A percentile compares a stretch with the other conserved stretches of the same genome.
These are phyloP conservation scores for Biscogniauxia marginata DNA, from an alignment of 2,329 filamentous ascomycete species.

Conservation along the genomic window DNA sequence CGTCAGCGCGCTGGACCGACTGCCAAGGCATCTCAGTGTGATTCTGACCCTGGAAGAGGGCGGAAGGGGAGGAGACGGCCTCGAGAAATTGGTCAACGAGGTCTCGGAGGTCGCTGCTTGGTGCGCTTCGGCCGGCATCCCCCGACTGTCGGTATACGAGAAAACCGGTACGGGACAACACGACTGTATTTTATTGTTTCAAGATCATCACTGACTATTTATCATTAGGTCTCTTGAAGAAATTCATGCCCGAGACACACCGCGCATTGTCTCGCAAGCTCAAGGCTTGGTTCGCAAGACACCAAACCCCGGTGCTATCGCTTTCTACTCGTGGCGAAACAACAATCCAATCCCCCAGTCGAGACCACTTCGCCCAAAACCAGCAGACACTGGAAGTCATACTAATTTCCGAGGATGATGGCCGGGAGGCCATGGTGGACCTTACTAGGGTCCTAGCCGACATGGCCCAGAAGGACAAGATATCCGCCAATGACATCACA, in stretches of 20 bases:
- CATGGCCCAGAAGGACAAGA: conserved; percentile 89
- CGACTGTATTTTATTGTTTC: conserved; percentile 1
- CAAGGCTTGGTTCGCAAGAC: conserved; percentile 79
- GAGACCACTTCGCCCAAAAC: conserved; percentile 31
- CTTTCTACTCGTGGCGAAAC: conserved; percentile 43
- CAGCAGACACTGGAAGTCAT: conserved; percentile 58
- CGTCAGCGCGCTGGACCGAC: conserved; percentile 67
- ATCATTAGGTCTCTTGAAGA: conserved; percentile 75
- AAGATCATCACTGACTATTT: conserved; percentile 11
- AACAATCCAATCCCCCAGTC: conserved; percentile 35
- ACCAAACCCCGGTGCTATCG: conserved; percentile 67
- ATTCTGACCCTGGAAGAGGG: conserved; percentile 74
- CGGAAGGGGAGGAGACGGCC: conserved; percentile 65
- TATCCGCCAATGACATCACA: conserved; percentile 78
- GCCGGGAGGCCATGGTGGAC: conserved; percentile 90
- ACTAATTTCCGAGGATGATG: conserved; percentile 83
- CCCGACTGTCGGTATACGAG: conserved; percentile 87
- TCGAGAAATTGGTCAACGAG: conserved; percentile 85
- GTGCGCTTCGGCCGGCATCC: conserved; percentile 87
- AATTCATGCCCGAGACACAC: conserved; percentile 82
- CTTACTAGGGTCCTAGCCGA: conserved; percentile 90
- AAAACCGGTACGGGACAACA: conserved; percentile 66
- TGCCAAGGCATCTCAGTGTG: conserved; percentile 85
- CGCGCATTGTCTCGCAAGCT: conserved; percentile 76
- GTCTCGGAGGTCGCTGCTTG: conserved; percentile 89